These are phyloP conservation scores for Quercus cerris DNA, from an alignment of 306 rosid species.

Conservation along the genomic window DNA sequence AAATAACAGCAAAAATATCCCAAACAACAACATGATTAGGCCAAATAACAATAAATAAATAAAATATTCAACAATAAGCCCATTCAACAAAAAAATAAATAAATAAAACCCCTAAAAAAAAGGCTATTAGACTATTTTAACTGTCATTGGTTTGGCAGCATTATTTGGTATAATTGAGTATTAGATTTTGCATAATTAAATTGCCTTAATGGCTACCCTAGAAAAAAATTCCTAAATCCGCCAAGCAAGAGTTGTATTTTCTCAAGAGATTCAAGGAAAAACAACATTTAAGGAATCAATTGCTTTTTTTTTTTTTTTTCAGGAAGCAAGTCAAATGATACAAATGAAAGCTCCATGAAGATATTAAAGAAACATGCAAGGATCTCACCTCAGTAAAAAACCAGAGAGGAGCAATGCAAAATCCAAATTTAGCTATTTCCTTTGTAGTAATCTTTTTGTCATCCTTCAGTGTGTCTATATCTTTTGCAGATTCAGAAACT, in stretches of 20 bases:
- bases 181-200: too few relatives aligned
- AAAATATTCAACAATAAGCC: too few relatives aligned
- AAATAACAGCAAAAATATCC: too few relatives aligned
- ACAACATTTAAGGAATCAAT: not conserved
- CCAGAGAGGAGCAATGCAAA: constrained; percentile 32
- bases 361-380: not conserved
- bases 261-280: not conserved
- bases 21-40: too few relatives aligned
- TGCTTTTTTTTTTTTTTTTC: not conserved
- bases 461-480: constrained; percentile 5
- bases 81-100: too few relatives aligned
- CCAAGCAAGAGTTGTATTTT: not conserved
- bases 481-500: constrained; percentile 1
- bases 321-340: not conserved
- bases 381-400: constrained; percentile 30
- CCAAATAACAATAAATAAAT: too few relatives aligned
- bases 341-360: not conserved
- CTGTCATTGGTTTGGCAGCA: too few relatives aligned
- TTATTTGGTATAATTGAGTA: too few relatives aligned
- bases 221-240: too few relatives aligned
- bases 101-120: too few relatives aligned
- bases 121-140: too few relatives aligned
- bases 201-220: too few relatives aligned
- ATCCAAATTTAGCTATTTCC: constrained; percentile 27
- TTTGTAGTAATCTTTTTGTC: constrained; percentile 11